phyloP scores from a whole-genome alignment of 148 eudicot species.

The Chenopodium formosanum region DNA sequence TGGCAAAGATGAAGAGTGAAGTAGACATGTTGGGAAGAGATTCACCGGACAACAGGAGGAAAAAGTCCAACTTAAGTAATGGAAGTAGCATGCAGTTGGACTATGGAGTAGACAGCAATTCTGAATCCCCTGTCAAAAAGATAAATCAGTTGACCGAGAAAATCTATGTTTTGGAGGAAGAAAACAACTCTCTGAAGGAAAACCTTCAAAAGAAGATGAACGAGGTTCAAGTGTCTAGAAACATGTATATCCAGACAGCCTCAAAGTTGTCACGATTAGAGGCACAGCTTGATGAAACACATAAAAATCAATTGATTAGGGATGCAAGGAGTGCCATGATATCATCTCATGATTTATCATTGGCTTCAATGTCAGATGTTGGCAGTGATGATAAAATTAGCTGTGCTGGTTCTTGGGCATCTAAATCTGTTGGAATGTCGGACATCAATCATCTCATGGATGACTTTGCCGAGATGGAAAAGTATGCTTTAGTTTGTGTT shows the following conservation, averaged over 20 bases:
- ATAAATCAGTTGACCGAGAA: conserved; percentile 49
- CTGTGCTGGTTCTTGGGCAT: conserved; percentile 63
- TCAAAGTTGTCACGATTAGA: conserved; percentile 48
- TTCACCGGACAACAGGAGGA: conserved; percentile 43
- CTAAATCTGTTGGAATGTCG: conserved; percentile 51
- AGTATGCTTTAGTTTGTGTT: conserved; percentile 62
- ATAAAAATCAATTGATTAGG: conserved; percentile 28
- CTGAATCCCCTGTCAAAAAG: conserved; percentile 48
- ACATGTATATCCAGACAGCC: conserved; percentile 38
- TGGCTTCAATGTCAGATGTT: conserved; percentile 57
- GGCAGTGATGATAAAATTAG: conserved; percentile 80
- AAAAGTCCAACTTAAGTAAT: conserved; percentile 41
- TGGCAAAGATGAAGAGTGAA: conserved; percentile 86
- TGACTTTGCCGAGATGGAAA: conserved; percentile 97
- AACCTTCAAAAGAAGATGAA: conserved; percentile 42
- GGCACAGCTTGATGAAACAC: conserved; percentile 44
- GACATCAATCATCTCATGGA: conserved; percentile 85
- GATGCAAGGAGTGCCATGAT: conserved; percentile 25
- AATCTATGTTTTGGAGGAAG: conserved; percentile 63
- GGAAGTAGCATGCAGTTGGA: conserved; percentile 35
- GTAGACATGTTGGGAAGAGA: conserved; percentile 52
- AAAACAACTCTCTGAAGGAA: conserved; percentile 59
- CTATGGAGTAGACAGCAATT: conserved; percentile 33
- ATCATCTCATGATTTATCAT: conserved; percentile 35
- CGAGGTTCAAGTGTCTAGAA: conserved; percentile 49